These are phyloP conservation scores for Neurospora sp. DNA, from an alignment of 2,329 filamentous ascomycete genomes.

Conservation along the genomic window DNA sequence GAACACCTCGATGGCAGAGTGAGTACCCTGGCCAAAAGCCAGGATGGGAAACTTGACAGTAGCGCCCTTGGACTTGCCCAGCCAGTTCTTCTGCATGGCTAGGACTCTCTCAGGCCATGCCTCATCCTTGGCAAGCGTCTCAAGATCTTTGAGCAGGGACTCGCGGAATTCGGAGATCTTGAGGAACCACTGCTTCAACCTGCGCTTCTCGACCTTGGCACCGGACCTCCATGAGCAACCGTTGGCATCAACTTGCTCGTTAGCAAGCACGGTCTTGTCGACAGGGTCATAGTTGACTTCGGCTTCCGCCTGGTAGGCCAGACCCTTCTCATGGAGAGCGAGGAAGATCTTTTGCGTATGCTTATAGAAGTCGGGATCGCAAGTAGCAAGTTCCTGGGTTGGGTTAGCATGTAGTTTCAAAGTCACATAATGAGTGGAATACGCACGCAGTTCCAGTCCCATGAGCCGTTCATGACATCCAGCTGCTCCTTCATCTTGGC, in stretches of 20 bases:
- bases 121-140: slow-evolving; percentile 49
- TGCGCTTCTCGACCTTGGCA: slow-evolving; percentile 69
- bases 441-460: slow-evolving; percentile 74
- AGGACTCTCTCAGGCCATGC: slow-evolving; percentile 78
- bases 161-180: slow-evolving; percentile 73
- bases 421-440: slow-evolving; percentile 8
- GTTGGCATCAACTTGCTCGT: slow-evolving; percentile 85
- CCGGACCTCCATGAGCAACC: slow-evolving; percentile 83
- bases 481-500: slow-evolving; percentile 77
- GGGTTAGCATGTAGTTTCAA: slow-evolving; percentile 4
- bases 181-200: slow-evolving; percentile 83
- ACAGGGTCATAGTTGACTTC: slow-evolving; percentile 86
- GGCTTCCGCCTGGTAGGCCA: slow-evolving; percentile 76
- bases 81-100: slow-evolving; percentile 79
- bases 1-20: slow-evolving; percentile 58
- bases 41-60: slow-evolving; percentile 60
- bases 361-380: slow-evolving; percentile 77
- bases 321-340: slow-evolving; percentile 59
- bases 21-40: slow-evolving; percentile 29
- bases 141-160: slow-evolving; percentile 59
- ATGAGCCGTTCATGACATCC: slow-evolving; percentile 66
- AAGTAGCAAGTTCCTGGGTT: slow-evolving; percentile 69
- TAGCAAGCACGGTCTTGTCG: slow-evolving; percentile 81
- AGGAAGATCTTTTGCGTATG: slow-evolving; percentile 84
- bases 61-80: slow-evolving; percentile 69